Evolutionary conservation across 2,329 filamentous ascomycete genomes (phyloP), one percentile per base, ranked within the genome.

Genomic region (Esteya vermicola): DNA sequence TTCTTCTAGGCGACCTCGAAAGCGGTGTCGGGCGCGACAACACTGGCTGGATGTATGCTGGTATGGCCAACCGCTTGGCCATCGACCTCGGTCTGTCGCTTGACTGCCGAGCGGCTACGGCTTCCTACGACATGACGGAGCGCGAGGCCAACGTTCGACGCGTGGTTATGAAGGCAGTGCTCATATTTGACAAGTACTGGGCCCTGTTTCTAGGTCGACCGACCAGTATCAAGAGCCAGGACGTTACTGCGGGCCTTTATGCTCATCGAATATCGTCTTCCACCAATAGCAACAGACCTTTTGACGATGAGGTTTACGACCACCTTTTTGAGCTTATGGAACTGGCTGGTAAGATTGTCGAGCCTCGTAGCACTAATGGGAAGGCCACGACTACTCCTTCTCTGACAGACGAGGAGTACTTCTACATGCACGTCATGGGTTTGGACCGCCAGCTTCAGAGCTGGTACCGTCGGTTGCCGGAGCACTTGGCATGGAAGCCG

Each of bases 311-410:
- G 36, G 64, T 72, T 18, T 68, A 69, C 46, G 64, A 70, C 45
- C 57, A 68, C 19, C 58, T 72, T 8, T 59, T 71, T 27, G 67
- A 71, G 45, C 55, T 73, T n/a, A 69, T 72, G 67, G 68, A 69
- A 44, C 55, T 72, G 7, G 66, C 67, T 2, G 67, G 67, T 31
- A 65, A 63, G 39, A 68, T 71, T 20, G 63, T 65, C 4, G 67
- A 71, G 45, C 63, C 55, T 7, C 19, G n/a, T n/a, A n/a, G n/a
- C n/a, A n/a, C n/a, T n/a, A n/a, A n/a, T n/a, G n/a, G n/a, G n/a
- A n/a, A n/a, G n/a, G 9, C 19, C 6, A 16, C 10, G n/a, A 20
- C 25, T 8, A 14, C 20, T 14, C 12, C 2, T 57, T 57, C 25
- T 57, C 54, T 18, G 52, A 54, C 32, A 45, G 51, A 4, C 14